Evolutionary conservation across 2,329 filamentous ascomycete genomes (phyloP), one percentile per base, ranked within the genome.

Genomic region (Fusarium graminum): DNA sequence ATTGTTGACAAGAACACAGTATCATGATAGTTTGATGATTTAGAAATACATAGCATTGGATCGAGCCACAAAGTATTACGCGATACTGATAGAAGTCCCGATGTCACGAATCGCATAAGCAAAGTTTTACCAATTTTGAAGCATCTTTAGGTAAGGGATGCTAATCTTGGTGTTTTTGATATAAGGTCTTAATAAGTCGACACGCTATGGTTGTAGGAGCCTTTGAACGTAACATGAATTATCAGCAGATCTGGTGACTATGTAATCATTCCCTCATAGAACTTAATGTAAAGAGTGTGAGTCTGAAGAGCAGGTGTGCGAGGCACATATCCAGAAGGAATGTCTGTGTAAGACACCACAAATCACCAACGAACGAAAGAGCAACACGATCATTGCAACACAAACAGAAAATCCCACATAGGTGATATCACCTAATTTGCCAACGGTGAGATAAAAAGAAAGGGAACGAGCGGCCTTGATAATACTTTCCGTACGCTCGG

Each of bases 1-100:
- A 83, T 88, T 49, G 85, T 88, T 36, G 81, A 82, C 5, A 87
- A 85, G 74, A 88, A 88, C 60, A 88, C 86, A 1, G 84, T 88
- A 19, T 80, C 74, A 41, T 78, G 63, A 51, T 28, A 36, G 3
- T 4, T n/a, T 13, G 1, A 3, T 11, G 12, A 4, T 25, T 30
- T 13, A 7, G 5, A 11, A 51, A 45, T 16, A 41, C 19, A 12
- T 40, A 11, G 7, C 16, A 3, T 47, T 7, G 7, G 7, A 28
- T 25, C 3, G 6, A n/a, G 25, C 26, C 19, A 25, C 10, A 1
- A 7, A n/a, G 5, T 13, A 10, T 17, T 17, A 13, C 11, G 7
- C 30, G 13, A 14, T 34, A 14, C 16, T 11, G 16, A 34, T 14
- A 5, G 4, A 34, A 34, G 13, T 14, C 16, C 14, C 30, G 7